Base-by-base conservation (phyloP, 129 eudicot species). In the Solidago caesia region DNA sequence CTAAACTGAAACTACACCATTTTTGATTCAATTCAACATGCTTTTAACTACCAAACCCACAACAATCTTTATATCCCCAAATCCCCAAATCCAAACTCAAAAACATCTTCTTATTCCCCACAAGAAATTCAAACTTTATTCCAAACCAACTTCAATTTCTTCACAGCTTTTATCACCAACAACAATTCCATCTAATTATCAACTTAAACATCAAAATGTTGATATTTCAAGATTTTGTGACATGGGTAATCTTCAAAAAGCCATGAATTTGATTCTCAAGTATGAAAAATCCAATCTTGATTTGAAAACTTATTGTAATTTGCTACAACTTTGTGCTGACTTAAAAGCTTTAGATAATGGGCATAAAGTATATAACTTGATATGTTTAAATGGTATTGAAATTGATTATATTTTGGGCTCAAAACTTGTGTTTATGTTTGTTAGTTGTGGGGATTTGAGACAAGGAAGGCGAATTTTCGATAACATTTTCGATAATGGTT, bases 381-480 rank as follows among this genome's bases (percentile, higher is more conserved):
- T 89, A 14, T 6, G 52, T 57, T 73, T 68, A 44, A 82, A 42
- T 39, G 79, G 82, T 44, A 41, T 70, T 57, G 67, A 76, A 74
- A 33, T 89, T 70, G 83, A 82, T 16, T 71, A 74, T 8, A 44
- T 75, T 29, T 21, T 89, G 70, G 91, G 96, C 52, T 70, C 91
- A 48, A 89, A 89, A 48, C 84, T 89, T 15, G 96, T 84, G 80
- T 89, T 86, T 86, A 89, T 89, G 96, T 87, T 84, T 73, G 92
- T 87, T 9, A 82, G 66, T 8, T 89, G 96, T 85, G 96, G 92
- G 83, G 88, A 89, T 84, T 68, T 87, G 77, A 71, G 8, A 41
- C 44, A 80, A 72, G 96, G 88, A 44, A 82, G 89, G 47, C 73
- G 79, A 82, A 48, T 87, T 14, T 87, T 87, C 25, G 82, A 84